Base-by-base conservation (phyloP, 805 yeast species). In the Lipomyces orientalis region DNA sequence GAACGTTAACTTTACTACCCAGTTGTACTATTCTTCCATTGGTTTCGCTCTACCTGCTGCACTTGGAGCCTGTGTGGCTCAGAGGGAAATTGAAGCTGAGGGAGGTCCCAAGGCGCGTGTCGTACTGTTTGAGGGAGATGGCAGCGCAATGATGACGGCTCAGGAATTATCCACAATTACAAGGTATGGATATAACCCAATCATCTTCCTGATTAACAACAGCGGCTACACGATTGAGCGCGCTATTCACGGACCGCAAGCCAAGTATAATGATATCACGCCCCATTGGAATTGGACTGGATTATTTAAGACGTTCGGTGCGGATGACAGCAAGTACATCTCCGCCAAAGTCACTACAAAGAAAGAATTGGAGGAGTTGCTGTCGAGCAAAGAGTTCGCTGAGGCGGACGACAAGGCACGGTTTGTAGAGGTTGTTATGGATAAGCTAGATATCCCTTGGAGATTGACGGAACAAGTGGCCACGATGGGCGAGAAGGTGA, bases 111-210 rank as follows among this genome's bases (percentile, higher is more conserved):
- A 65, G 33, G 64, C 59, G 61, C 85, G 97, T 73, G 82, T 93
- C 58, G 81, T 91, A 25, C 81, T 93, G 31, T 79, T 91, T 19
- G 93, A 90, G 81, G 97, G 98, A 64, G 98, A 93, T 77, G 98
- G 98, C 0, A 88, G 97, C 1, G 94, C 97, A 1, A 97, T 91
- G 81, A 90, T 93, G 97, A 92, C 97, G 4, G 82, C 90, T 64
- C 75, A 93, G 82, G 98, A 93, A 76, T 78, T 88, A 60, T 86
- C 91, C 0, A 83, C 91, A 1, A 86, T 85, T 75, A 77, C 90
- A 52, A 84, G 91, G 69, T 81, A 84, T 69, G 81, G 82, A 22
- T 81, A 89, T 54, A 85, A 85, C 49, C 91, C 97, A 29, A 85
- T 89, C 54, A 83, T 93, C 34, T 85, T 93, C 73, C 78, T 93